Base-by-base conservation (phyloP, 305 asterid genomes). In the Vinca major region DNA sequence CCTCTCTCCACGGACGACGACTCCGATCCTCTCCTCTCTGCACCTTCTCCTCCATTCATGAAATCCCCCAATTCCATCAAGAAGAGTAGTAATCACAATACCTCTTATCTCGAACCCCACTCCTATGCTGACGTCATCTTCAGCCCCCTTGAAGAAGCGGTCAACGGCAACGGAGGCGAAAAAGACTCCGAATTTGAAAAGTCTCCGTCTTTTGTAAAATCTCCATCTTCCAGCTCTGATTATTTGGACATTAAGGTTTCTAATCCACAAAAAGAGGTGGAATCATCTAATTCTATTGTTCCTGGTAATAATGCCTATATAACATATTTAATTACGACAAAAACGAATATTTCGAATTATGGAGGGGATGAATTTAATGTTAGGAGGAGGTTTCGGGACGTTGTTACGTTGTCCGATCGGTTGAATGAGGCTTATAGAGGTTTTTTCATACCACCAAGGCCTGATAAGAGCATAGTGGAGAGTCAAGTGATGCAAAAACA, bases 401-500 rank as follows among this genome's bases (percentile, higher is more conserved):
- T 94, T 1, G 95, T 94, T 26, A 88, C 90, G 3, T 84, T 94
- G 51, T 86, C 97, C 1, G 97, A 94, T 79, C 87, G 96, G 56
- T 79, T 94, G 77, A 67, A 49, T 41, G 96, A 94, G 70, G 69
- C 82, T 68, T 89, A 89, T 69, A 77, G 97, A 67, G 99, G 99
- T 7, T 79, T 81, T 75, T 83, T 94, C 48, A 81, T 94, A 57
- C 96, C 99, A 4, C 88, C 96, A 0, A 80, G 99, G 76, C 99
- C 99, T 0, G 99, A 94, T 54, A 94, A 94, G 77, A 94, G 97
- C 57, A 74, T 94, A 14, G 91, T 94, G 67, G 99, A 94, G 74
- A 84, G 96, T 71, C 99, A 91, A 81, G 96, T 94, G 68, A 94
- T 91, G 99, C 95, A 94, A 79, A 91, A 89, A 83, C 97, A 89